Conservation (phyloP, 805 yeast genomes). For the Candida berthetii region DNA sequence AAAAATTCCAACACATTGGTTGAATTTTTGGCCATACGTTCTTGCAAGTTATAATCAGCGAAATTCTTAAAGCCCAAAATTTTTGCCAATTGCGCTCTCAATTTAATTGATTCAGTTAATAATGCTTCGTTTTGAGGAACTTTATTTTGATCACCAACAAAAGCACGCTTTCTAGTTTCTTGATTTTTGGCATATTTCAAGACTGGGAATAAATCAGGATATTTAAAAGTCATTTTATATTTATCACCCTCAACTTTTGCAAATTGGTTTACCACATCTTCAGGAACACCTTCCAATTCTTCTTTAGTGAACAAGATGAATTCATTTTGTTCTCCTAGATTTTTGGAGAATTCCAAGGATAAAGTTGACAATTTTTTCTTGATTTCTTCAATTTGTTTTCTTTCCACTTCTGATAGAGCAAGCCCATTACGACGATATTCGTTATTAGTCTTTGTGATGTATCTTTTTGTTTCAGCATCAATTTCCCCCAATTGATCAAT, state of each 20-base stretch:
- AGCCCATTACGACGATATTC: slow-evolving; percentile 67
- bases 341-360: slow-evolving; percentile 52
- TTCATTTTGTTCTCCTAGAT: slow-evolving; percentile 67
- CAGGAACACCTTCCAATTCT: slow-evolving; percentile 72
- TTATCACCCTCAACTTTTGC: slow-evolving; percentile 35
- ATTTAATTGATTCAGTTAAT: slow-evolving; percentile 50
- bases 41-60: slow-evolving; percentile 68
- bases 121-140: slow-evolving; percentile 58
- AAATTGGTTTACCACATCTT: slow-evolving; percentile 52
- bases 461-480: slow-evolving; percentile 51
- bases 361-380: slow-evolving; percentile 55
- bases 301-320: slow-evolving; percentile 52
- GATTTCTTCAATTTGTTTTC: slow-evolving; percentile 51
- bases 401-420: slow-evolving; percentile 45
- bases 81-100: slow-evolving; percentile 58
- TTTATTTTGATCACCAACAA: slow-evolving; percentile 62
- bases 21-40: slow-evolving; percentile 73
- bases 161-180: slow-evolving; percentile 62
- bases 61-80: slow-evolving; percentile 61
- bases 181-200: slow-evolving; percentile 61
- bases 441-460: slow-evolving; percentile 48
- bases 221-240: slow-evolving; percentile 69
- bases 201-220: slow-evolving; percentile 77
- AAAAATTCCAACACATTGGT: slow-evolving; percentile 56
- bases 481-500: slow-evolving; percentile 24